Percentiles rank a stretch among this genome's conserved stretches.
These are phyloP conservation scores for Vaccinium macrocarpon DNA, from an alignment of 148 eudicot species.

Conservation along the genomic window DNA sequence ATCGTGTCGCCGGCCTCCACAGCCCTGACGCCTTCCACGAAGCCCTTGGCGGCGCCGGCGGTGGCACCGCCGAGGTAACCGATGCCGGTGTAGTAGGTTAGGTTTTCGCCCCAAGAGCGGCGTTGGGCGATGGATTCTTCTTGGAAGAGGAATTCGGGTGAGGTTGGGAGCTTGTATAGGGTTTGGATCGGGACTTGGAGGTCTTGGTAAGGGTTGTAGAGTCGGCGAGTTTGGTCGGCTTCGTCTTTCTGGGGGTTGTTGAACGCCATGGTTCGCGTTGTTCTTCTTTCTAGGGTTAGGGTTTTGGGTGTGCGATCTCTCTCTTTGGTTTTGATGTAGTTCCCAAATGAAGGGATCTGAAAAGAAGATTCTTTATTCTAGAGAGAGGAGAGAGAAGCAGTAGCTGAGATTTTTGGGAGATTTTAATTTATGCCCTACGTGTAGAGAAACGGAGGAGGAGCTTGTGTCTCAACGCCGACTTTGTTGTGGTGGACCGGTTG, in stretches of 20 bases:
- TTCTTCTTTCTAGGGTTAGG: background rate
- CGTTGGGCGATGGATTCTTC: slow-evolving; percentile 72
- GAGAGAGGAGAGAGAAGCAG: background rate
- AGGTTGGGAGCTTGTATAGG: slow-evolving; percentile 74
- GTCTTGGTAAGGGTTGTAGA: slow-evolving; percentile 79
- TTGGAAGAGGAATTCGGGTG: slow-evolving; percentile 76
- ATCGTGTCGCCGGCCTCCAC: slow-evolving; percentile 56
- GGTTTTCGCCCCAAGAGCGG: slow-evolving; percentile 86
- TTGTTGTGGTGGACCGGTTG: background rate
- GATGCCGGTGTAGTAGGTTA: slow-evolving; percentile 84
- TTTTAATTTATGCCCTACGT: background rate
- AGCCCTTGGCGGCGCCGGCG: slow-evolving; percentile 60
- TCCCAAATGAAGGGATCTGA: background rate
- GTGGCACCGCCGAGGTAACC: slow-evolving; percentile 62
- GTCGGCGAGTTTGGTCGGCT: slow-evolving; percentile 35
- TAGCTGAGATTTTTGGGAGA: background rate
- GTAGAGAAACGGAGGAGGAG: background rate
- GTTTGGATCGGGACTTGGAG: slow-evolving; percentile 55
- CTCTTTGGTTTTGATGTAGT: too few relatives aligned
- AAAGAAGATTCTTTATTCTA: background rate
- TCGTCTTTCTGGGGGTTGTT: background rate
- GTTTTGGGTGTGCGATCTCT: background rate
- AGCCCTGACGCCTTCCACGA: slow-evolving; percentile 46
- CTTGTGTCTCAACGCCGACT: slow-evolving; percentile 13
- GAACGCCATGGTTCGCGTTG: background rate